These are phyloP conservation scores for Exophiala alcalophila DNA, from an alignment of 2,329 filamentous ascomycete species.

Conservation along the genomic window DNA sequence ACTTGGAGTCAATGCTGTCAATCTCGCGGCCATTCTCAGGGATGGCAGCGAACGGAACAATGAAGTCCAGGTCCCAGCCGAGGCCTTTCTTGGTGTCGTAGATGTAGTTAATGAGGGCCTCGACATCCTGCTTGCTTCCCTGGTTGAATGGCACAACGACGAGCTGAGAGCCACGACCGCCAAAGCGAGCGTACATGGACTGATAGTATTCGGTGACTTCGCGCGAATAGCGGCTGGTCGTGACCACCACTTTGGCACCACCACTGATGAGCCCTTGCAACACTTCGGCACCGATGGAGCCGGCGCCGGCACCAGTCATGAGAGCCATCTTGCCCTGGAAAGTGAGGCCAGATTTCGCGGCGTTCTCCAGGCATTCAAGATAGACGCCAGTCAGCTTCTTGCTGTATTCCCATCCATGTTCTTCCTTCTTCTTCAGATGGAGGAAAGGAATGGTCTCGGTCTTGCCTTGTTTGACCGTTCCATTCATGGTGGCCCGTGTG, in stretches of 20 bases:
- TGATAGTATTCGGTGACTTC: slow-evolving; percentile 99
- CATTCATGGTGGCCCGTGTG: slow-evolving; percentile 47
- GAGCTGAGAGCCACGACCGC: slow-evolving; percentile 89
- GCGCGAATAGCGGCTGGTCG: slow-evolving; percentile 91
- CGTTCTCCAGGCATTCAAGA: slow-evolving; percentile 84
- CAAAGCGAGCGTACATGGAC: slow-evolving; percentile 93
- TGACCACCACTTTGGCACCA: slow-evolving; percentile 94
- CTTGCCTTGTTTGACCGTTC: slow-evolving; percentile 71
- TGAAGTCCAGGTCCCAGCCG: slow-evolving; percentile 95
- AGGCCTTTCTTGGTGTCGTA: slow-evolving; percentile 95
- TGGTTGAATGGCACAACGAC: slow-evolving; percentile 99
- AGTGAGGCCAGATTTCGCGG: slow-evolving; percentile 80
- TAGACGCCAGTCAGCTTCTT: slow-evolving; percentile 96
- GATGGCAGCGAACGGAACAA: slow-evolving; percentile 95
- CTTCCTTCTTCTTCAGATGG: slow-evolving; percentile 88
- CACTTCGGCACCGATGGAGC: slow-evolving; percentile 95
- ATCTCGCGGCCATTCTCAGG: slow-evolving; percentile 97
- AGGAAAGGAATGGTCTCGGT: slow-evolving; percentile 97
- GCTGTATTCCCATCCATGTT: slow-evolving; percentile 98
- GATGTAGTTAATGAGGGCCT: slow-evolving; percentile 91
- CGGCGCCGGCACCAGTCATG: slow-evolving; percentile 97
- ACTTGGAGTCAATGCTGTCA: slow-evolving; percentile 93
- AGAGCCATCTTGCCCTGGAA: slow-evolving; percentile 94
- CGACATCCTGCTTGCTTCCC: slow-evolving; percentile 95
- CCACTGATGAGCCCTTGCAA: slow-evolving; percentile 93